These are phyloP conservation scores for Trichocomaceae sp. DNA, from an alignment of 2,329 filamentous ascomycete species.

Conservation along the genomic window DNA sequence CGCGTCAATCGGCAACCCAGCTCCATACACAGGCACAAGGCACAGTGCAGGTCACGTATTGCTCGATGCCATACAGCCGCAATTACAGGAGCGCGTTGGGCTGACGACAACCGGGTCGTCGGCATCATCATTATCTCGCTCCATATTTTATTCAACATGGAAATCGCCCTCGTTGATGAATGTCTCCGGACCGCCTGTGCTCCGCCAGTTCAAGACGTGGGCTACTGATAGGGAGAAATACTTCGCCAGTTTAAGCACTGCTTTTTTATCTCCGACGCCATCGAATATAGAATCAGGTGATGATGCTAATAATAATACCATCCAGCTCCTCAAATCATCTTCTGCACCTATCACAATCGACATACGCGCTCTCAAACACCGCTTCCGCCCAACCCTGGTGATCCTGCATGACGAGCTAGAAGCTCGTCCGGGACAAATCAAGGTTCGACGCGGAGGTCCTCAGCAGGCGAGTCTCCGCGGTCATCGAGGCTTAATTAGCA, in stretches of 20 bases:
- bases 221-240: constrained; percentile 16
- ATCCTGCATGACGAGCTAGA: constrained; percentile 89
- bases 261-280: neutral
- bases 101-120: constrained; percentile 38
- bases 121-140: constrained; percentile 42
- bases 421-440: constrained; percentile 59
- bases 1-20: constrained; percentile 76
- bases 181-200: constrained; percentile 64
- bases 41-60: constrained; percentile 83
- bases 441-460: constrained; percentile 53
- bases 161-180: constrained; percentile 82
- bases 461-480: constrained; percentile 55
- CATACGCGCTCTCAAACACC: constrained; percentile 12
- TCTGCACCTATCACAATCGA: constrained; percentile 5
- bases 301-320: neutral
- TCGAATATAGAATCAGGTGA: neutral
- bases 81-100: constrained; percentile 42
- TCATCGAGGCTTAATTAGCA: constrained; percentile 69
- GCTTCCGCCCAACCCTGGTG: constrained; percentile 50
- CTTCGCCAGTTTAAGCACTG: constrained; percentile 8
- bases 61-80: constrained; percentile 54
- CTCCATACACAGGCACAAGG: constrained; percentile 65
- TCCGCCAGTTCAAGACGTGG: constrained; percentile 54
- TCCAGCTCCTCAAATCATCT: constrained; percentile 1
- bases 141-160: constrained; percentile 41